These are phyloP conservation scores for Larix kaempferi DNA, from an alignment of 75 land plant genomes.

Conservation along the genomic window DNA sequence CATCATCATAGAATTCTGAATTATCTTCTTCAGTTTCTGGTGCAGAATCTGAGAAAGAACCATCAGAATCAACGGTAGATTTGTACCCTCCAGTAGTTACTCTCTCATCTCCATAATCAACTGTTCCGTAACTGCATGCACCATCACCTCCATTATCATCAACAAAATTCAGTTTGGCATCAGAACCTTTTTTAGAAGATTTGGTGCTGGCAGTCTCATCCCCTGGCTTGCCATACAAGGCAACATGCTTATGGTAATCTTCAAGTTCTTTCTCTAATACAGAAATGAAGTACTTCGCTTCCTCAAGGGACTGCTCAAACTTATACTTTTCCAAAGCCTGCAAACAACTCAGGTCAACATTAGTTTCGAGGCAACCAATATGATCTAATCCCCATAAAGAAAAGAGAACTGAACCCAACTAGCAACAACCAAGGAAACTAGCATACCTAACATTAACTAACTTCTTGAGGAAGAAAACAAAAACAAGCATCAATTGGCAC, in stretches of 20 bases:
- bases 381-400: not conserved
- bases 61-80: not conserved
- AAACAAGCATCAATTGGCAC: too few species aligned
- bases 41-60: slow-evolving; percentile 6
- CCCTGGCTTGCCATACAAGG: slow-evolving; percentile 24
- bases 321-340: slow-evolving; percentile 65
- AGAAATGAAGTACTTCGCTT: slow-evolving; percentile 48
- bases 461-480: not conserved
- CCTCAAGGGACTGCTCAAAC: slow-evolving; percentile 64
- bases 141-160: not conserved
- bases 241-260: slow-evolving; percentile 45
- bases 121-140: not conserved
- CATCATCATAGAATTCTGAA: slow-evolving; percentile 2
- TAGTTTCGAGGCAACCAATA: not conserved
- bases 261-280: slow-evolving; percentile 60
- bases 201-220: not conserved
- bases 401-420: not conserved
- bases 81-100: not conserved
- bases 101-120: not conserved
- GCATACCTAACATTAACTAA: not conserved
- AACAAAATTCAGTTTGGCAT: not conserved
- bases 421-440: not conserved
- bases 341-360: not conserved
- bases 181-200: not conserved
- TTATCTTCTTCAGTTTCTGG: not conserved